Evolutionary conservation across 768 basidiomycete species (phyloP).

Genomic region (Lactarius deliciosus): DNA sequence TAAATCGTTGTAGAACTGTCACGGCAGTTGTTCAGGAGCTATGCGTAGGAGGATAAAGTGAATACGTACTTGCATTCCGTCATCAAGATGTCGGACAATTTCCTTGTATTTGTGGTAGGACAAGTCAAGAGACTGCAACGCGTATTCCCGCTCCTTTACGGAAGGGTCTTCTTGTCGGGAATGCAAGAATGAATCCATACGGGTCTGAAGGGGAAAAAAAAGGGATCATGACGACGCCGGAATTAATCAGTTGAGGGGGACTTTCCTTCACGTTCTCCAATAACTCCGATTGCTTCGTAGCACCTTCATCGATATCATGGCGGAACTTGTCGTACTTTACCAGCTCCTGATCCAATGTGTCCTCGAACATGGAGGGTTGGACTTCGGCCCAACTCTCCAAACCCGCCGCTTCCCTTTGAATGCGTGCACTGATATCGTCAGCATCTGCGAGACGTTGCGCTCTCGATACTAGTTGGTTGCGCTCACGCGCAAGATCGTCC

Average conservation of each 20-base stretch:
- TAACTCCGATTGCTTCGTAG: slow-evolving; percentile 59
- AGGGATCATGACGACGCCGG: neutral
- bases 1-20: slow-evolving; percentile 91
- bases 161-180: slow-evolving; percentile 76
- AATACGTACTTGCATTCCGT: slow-evolving; percentile 72
- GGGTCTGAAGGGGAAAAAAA: slow-evolving; percentile 40
- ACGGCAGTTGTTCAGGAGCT: neutral
- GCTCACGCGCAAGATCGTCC: slow-evolving; percentile 63
- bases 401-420: slow-evolving; percentile 63
- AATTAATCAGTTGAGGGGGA: neutral
- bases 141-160: slow-evolving; percentile 78
- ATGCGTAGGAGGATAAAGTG: neutral
- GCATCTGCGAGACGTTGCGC: slow-evolving; percentile 58
- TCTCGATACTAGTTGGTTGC: slow-evolving; percentile 61
- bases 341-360: slow-evolving; percentile 73
- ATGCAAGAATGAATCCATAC: slow-evolving; percentile 72
- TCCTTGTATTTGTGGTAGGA: slow-evolving; percentile 89
- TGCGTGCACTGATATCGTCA: slow-evolving; percentile 72
- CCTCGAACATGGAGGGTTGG: slow-evolving; percentile 85
- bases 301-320: slow-evolving; percentile 54
- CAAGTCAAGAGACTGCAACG: slow-evolving; percentile 76
- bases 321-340: slow-evolving; percentile 75
- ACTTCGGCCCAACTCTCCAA: slow-evolving; percentile 69
- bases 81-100: slow-evolving; percentile 79
- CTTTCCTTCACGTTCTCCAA: slow-evolving; percentile 68